These are phyloP conservation scores for Rubroshorea leprosula DNA, from an alignment of 345 rosid genomes.

Conservation along the genomic window DNA sequence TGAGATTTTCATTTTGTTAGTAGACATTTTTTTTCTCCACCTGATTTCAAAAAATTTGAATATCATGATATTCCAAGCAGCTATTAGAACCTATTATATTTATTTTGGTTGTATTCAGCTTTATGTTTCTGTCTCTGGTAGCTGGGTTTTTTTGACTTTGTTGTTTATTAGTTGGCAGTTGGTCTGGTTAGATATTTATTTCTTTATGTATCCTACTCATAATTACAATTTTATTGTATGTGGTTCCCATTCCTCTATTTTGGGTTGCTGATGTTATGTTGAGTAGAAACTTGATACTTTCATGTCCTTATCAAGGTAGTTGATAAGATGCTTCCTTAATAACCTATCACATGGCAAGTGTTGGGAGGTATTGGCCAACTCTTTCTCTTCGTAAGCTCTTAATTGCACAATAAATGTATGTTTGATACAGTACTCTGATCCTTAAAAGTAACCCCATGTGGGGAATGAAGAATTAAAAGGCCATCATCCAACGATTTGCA, in stretches of 20 bases:
- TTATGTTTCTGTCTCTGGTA: neutral
- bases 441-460: too few species aligned
- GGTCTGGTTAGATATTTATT: neutral
- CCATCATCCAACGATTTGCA: too few species aligned
- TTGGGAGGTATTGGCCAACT: too few species aligned
- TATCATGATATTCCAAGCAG: neutral
- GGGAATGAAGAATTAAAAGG: too few species aligned
- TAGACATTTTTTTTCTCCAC: neutral
- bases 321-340: neutral
- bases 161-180: neutral
- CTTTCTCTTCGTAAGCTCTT: too few species aligned
- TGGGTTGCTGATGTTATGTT: neutral
- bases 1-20: neutral
- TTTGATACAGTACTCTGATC: too few species aligned
- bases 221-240: too few species aligned
- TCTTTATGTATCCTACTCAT: neutral
- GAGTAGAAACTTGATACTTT: neutral
- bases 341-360: neutral
- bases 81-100: neutral
- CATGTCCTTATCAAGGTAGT: neutral
- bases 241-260: too few species aligned
- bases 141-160: slow-evolving; percentile 8
- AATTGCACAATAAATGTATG: too few species aligned
- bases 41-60: neutral
- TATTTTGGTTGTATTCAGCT: too few species aligned